Evolutionary conservation across 441 rosid genomes (phyloP).

Genomic region (Euphorbia celastroides): DNA sequence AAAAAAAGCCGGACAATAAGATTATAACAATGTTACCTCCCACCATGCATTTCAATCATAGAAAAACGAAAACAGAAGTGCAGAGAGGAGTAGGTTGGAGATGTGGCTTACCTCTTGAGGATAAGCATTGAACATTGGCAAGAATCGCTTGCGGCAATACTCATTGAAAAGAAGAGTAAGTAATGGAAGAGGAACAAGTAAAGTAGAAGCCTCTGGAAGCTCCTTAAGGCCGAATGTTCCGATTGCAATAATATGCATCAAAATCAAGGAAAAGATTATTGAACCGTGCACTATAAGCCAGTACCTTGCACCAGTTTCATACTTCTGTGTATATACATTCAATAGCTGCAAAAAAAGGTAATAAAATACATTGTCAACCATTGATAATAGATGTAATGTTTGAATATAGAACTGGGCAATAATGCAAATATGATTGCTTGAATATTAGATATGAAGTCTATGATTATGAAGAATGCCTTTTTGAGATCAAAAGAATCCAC

Average conservation of each 20-base stretch:
- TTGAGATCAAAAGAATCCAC: background rate
- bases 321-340: constrained; percentile 74
- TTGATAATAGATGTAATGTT: background rate
- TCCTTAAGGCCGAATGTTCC: constrained; percentile 82
- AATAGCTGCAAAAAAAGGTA: constrained; percentile 47
- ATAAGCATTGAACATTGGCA: constrained; percentile 58
- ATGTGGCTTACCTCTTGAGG: constrained; percentile 58
- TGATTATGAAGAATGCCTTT: background rate
- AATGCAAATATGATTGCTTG: background rate
- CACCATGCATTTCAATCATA: background rate
- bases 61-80: background rate
- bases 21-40: background rate
- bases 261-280: constrained; percentile 65
- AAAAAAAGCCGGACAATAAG: no score
- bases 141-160: constrained; percentile 81
- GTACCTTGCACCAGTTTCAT: constrained; percentile 71
- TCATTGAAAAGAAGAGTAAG: constrained; percentile 73
- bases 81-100: background rate
- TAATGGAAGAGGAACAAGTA: constrained; percentile 72
- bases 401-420: background rate
- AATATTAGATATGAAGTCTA: background rate
- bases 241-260: constrained; percentile 85
- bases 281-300: constrained; percentile 88
- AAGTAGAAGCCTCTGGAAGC: constrained; percentile 65
- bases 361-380: background rate